phyloP scores from a whole-genome alignment of 805 yeast species.

The Candida piceae region DNA sequence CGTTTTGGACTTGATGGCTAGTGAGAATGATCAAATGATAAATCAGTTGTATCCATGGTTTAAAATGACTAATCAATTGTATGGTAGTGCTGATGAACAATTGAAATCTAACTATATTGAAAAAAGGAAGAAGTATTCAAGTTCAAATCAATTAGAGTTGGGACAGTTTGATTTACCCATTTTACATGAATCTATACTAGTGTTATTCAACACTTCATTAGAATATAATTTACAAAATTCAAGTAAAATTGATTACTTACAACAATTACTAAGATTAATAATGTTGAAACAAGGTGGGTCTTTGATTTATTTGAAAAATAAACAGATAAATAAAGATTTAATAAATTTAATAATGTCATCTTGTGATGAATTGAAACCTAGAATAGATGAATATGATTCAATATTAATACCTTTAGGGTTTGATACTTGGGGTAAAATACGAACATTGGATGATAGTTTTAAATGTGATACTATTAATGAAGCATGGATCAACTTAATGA shows the following conservation, averaged over 20 bases:
- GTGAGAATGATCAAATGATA: not conserved
- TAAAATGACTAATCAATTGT: not conserved
- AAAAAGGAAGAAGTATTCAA: too few relatives aligned
- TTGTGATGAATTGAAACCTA: too few relatives aligned
- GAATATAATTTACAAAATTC: constrained; percentile 15
- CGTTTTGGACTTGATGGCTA: not conserved
- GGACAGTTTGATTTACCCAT: constrained; percentile 1
- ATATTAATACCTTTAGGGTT: constrained; percentile 40
- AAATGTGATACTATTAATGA: constrained; percentile 18
- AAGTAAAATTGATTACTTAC: constrained; percentile 20
- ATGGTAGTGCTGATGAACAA: too few relatives aligned
- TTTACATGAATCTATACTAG: too few relatives aligned
- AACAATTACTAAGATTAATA: constrained; percentile 20
- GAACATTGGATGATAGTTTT: constrained; percentile 31
- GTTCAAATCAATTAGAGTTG: not conserved
- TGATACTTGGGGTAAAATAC: constrained; percentile 51
- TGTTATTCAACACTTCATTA: too few relatives aligned
- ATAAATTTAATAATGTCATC: not conserved
- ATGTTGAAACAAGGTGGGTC: constrained; percentile 12
- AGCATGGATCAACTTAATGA: constrained; percentile 13
- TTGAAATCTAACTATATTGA: too few relatives aligned
- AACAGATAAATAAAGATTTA: constrained; percentile 1
- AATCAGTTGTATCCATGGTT: not conserved
- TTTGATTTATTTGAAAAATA: constrained; percentile 4
- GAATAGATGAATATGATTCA: constrained; percentile 15